These are phyloP conservation scores for Pochonia chlamydosporia DNA, from an alignment of 2,329 filamentous ascomycete genomes.

Conservation along the genomic window DNA sequence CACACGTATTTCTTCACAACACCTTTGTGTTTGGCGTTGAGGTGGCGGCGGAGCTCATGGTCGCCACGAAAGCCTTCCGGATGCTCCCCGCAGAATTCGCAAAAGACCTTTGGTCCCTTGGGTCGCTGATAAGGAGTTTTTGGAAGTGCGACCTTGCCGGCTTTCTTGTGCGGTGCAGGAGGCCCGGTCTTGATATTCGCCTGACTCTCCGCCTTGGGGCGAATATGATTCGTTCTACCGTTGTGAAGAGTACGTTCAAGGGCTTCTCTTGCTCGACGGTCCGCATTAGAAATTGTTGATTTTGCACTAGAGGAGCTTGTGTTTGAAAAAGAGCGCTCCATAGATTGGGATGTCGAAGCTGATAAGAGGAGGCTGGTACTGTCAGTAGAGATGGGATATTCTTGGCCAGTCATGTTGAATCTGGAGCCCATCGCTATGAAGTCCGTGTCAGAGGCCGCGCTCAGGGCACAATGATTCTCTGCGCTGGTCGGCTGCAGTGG, in stretches of 20 bases:
- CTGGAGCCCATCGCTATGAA: conserved; percentile 32
- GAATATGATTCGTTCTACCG: conserved; percentile 30
- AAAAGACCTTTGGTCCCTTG: conserved; percentile 66
- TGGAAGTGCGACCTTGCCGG: conserved; percentile 39
- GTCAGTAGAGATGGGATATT: conserved; percentile 20
- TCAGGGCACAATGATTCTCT: conserved; percentile 20
- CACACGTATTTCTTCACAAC: conserved; percentile 53
- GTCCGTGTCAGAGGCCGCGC: conserved; percentile 21
- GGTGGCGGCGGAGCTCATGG: conserved; percentile 70
- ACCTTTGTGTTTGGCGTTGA: conserved; percentile 56
- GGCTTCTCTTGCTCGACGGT: conserved; percentile 42
- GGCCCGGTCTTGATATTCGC: conserved; percentile 8
- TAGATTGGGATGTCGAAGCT: conserved; percentile 16
- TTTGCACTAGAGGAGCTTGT: conserved; percentile 34
- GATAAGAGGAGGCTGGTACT: not conserved
- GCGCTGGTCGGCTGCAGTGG: conserved; percentile 10
- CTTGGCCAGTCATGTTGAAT: conserved; percentile 18
- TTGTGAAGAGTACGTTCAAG: conserved; percentile 40
- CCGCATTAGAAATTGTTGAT: conserved; percentile 38
- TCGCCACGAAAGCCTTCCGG: conserved; percentile 79
- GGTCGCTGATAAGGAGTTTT: conserved; percentile 50
- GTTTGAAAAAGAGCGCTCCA: conserved; percentile 45
- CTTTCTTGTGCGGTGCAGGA: conserved; percentile 24
- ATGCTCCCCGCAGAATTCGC: conserved; percentile 63
- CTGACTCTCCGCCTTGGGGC: conserved; percentile 36